A percentile compares a stretch with the other conserved stretches of the same genome.
Evolutionary conservation across 345 rosid genomes (phyloP).

Genomic region (Heritiera littoralis): DNA sequence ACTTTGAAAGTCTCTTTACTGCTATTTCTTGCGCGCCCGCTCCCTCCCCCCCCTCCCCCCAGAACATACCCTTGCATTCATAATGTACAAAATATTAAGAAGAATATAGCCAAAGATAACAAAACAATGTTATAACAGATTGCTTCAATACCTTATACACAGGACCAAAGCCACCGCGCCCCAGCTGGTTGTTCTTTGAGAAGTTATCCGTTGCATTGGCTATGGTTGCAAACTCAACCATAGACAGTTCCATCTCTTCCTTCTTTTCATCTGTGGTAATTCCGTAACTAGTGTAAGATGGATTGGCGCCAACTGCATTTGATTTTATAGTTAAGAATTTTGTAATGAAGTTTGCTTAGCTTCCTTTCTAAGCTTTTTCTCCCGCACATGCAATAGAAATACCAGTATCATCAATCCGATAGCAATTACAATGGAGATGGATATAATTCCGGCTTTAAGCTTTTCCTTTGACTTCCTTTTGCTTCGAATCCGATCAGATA

Average conservation of each 20-base stretch:
- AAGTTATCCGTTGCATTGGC: conserved; percentile 36
- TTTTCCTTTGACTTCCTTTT: neutral
- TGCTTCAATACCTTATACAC: conserved; percentile 24
- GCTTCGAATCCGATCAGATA: neutral
- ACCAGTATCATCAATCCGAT: neutral
- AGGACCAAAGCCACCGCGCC: conserved; percentile 50
- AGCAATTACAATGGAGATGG: neutral
- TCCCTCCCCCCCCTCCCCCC: neutral
- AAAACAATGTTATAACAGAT: neutral
- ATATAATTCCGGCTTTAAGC: neutral
- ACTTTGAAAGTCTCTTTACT: conserved; percentile 13
- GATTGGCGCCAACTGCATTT: neutral
- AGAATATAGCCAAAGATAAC: neutral
- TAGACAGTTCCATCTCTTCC: conserved; percentile 19
- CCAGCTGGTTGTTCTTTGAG: conserved; percentile 34
- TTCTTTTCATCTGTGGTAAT: neutral
- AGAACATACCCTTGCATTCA: conserved; percentile 10
- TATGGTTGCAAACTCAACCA: conserved; percentile 18
- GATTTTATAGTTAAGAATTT: neutral
- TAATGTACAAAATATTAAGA: neutral
- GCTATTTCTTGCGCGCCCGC: conserved; percentile 18
- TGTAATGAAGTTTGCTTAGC: neutral
- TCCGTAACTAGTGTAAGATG: neutral
- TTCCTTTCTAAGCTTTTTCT: neutral
- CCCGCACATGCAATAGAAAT: neutral